Conservation (phyloP, 2,329 filamentous ascomycete genomes). For the Xylariaceae sp. region DNA sequence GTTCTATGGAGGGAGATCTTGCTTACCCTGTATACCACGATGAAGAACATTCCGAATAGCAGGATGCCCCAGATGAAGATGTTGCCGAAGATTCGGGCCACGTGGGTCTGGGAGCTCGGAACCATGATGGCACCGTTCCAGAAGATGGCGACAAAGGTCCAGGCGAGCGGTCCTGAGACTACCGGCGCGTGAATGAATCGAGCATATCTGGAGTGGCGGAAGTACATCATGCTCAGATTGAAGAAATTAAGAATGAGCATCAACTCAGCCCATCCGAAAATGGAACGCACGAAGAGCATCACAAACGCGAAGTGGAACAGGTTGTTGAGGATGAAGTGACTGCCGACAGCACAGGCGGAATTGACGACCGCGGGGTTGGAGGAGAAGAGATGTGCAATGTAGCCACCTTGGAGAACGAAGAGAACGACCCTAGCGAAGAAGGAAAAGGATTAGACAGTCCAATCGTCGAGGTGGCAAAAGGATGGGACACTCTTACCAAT, state of each 20-base stretch:
- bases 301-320: conserved; percentile 76
- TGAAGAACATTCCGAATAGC: conserved; percentile 70
- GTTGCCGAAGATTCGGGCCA: conserved; percentile 77
- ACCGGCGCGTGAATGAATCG: conserved; percentile 71
- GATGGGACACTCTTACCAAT: conserved; percentile 54
- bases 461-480: neutral
- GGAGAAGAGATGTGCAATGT: conserved; percentile 71
- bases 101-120: conserved; percentile 57
- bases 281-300: conserved; percentile 71
- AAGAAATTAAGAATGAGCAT: conserved; percentile 75
- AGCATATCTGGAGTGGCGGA: conserved; percentile 67
- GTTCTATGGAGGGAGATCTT: conserved; percentile 7
- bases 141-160: conserved; percentile 81
- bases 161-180: conserved; percentile 72
- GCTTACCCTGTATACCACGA: conserved; percentile 63
- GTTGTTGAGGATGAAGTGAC: conserved; percentile 83
- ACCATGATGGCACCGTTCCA: conserved; percentile 84
- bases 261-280: conserved; percentile 71
- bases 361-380: conserved; percentile 56
- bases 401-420: conserved; percentile 69
- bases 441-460: neutral
- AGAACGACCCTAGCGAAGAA: conserved; percentile 55
- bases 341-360: conserved; percentile 69
- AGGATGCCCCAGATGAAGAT: conserved; percentile 82
- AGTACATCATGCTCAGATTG: conserved; percentile 74